Percentiles rank a stretch among this genome's conserved stretches.
These are phyloP conservation scores for Amanita phalloides DNA, from an alignment of 768 basidiomycete genomes.

Conservation along the genomic window DNA sequence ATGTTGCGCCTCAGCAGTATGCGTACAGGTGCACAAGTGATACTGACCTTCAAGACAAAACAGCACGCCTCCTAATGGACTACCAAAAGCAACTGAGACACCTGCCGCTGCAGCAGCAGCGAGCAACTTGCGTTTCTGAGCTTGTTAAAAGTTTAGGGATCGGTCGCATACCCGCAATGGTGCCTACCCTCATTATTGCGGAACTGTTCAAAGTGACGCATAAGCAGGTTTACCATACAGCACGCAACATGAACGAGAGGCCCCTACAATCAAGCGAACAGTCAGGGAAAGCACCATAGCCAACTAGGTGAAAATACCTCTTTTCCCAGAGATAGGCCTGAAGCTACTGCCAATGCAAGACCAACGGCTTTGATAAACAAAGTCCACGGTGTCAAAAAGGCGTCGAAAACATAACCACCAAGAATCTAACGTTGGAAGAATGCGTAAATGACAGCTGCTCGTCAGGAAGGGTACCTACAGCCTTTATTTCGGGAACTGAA, in stretches of 20 bases:
- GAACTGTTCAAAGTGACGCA: slow-evolving; percentile 58
- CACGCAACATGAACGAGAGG: slow-evolving; percentile 81
- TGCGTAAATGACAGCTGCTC: neutral
- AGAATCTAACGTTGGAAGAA: slow-evolving; percentile 39
- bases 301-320: slow-evolving; percentile 37
- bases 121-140: slow-evolving; percentile 71
- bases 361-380: slow-evolving; percentile 79
- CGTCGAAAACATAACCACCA: slow-evolving; percentile 78
- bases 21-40: neutral
- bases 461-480: slow-evolving; percentile 29
- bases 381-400: slow-evolving; percentile 80
- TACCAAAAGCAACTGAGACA: slow-evolving; percentile 83
- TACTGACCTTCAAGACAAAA: slow-evolving; percentile 66
- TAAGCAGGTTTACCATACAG: slow-evolving; percentile 67
- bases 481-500: slow-evolving; percentile 71
- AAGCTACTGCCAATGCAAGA: slow-evolving; percentile 74
- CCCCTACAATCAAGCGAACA: slow-evolving; percentile 30
- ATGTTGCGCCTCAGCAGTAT: neutral
- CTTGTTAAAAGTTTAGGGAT: slow-evolving; percentile 20
- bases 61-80: slow-evolving; percentile 76
- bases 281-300: slow-evolving; percentile 1
- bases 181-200: slow-evolving; percentile 62
- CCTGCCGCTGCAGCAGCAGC: slow-evolving; percentile 81
- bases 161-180: neutral
- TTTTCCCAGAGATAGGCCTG: slow-evolving; percentile 77